Conservation (phyloP, 2,329 filamentous ascomycete genomes). For the Fusarium nanum region DNA sequence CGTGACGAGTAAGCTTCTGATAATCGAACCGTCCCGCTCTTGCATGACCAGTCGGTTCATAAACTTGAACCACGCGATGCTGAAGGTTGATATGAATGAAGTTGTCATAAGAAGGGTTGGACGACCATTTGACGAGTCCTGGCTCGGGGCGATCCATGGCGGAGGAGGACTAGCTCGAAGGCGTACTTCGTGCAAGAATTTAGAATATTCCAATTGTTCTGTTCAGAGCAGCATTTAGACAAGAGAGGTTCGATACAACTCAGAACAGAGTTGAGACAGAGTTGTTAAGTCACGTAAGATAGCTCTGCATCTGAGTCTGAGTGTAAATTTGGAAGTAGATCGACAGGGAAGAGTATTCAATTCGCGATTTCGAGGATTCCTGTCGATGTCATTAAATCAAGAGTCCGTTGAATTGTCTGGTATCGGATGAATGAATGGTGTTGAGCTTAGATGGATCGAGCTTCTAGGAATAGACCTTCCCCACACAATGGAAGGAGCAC, state of each 20-base stretch:
- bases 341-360: not conserved
- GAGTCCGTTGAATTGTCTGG: not conserved
- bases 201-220: not conserved
- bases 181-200: not conserved
- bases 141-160: conserved; percentile 70
- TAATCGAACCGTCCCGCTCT: conserved; percentile 68
- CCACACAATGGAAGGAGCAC: conserved; percentile 16
- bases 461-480: conserved; percentile 29
- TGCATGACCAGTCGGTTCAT: conserved; percentile 70
- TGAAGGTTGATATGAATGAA: conserved; percentile 75
- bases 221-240: not conserved
- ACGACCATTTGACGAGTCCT: conserved; percentile 75
- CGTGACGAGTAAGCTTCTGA: conserved; percentile 67
- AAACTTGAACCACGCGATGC: conserved; percentile 71
- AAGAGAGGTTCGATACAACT: conserved; percentile 9
- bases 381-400: conserved; percentile 22
- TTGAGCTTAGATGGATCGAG: conserved; percentile 32
- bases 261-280: conserved; percentile 12
- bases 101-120: conserved; percentile 67
- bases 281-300: conserved; percentile 8
- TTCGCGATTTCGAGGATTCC: not conserved
- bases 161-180: conserved; percentile 13
- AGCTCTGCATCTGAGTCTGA: not conserved
- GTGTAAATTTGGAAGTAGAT: not conserved
- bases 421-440: conserved; percentile 5